phyloP scores from a whole-genome alignment of 192 early-diverging fungal genomes.

The Umbelopsis isabellina region DNA sequence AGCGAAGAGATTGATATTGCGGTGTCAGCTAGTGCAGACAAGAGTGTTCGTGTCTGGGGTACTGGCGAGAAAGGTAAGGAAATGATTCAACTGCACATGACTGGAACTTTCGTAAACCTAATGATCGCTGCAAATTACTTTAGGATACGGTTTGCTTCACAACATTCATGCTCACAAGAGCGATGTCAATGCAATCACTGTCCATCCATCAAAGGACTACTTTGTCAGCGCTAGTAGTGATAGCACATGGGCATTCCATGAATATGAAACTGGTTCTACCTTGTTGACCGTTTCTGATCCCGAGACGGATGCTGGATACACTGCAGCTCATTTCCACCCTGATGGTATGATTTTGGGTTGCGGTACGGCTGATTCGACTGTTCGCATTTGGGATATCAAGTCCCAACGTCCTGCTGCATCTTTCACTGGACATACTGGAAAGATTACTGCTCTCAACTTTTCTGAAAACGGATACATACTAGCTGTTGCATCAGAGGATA shows the following conservation, averaged over 20 bases:
- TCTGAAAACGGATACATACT: slow-evolving; percentile 95
- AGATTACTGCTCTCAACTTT: slow-evolving; percentile 79
- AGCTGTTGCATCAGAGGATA: slow-evolving; percentile 71
- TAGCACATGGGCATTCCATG: slow-evolving; percentile 81
- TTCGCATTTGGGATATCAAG: slow-evolving; percentile 88
- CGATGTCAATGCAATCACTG: slow-evolving; percentile 72
- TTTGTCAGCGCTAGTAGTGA: slow-evolving; percentile 76
- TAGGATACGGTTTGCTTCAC: slow-evolving; percentile 46
- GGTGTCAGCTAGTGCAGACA: slow-evolving; percentile 79
- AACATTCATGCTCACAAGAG: slow-evolving; percentile 69
- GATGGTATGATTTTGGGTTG: slow-evolving; percentile 89
- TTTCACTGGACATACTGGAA: slow-evolving; percentile 64
- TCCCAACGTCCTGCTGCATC: slow-evolving; percentile 64
- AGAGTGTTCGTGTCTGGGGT: slow-evolving; percentile 80
- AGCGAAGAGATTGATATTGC: slow-evolving; percentile 54
- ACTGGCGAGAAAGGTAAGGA: slow-evolving; percentile 48
- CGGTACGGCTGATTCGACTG: slow-evolving; percentile 68
- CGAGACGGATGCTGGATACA: slow-evolving; percentile 56
- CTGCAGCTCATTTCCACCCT: slow-evolving; percentile 80
- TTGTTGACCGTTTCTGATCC: slow-evolving; percentile 46
- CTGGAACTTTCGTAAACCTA: slow-evolving; percentile 25
- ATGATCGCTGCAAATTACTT: not conserved
- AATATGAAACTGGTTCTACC: slow-evolving; percentile 64
- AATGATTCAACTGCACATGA: slow-evolving; percentile 16
- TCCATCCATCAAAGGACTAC: slow-evolving; percentile 84